These are phyloP conservation scores for Uromyces viciae-fabae DNA, from an alignment of 1,284 basidiomycete genomes.

Conservation along the genomic window DNA sequence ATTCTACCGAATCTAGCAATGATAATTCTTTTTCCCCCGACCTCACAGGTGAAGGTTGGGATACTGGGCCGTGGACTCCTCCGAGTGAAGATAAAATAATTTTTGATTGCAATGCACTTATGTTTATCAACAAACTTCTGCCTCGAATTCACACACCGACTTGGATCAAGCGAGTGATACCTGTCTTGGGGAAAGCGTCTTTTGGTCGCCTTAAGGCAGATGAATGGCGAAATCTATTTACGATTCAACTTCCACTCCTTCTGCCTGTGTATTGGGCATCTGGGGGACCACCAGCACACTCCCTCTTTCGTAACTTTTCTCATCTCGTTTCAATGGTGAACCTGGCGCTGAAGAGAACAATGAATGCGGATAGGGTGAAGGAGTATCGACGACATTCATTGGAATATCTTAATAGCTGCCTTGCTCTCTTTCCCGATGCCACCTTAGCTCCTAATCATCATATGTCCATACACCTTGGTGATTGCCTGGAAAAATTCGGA, in stretches of 20 bases:
- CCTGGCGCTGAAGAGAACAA: constrained; percentile 8
- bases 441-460: no score
- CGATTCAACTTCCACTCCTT: constrained; percentile 6
- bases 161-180: constrained; percentile 4
- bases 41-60: neutral
- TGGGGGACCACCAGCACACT: neutral
- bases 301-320: constrained; percentile 9
- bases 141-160: neutral
- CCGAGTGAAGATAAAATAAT: constrained; percentile 13
- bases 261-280: neutral
- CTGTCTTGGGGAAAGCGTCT: constrained; percentile 8
- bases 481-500: constrained; percentile 18
- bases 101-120: neutral
- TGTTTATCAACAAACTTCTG: constrained; percentile 3
- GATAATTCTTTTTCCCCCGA: neutral
- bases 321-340: constrained; percentile 11
- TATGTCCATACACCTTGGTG: constrained; percentile 11
- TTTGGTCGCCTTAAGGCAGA: constrained; percentile 28
- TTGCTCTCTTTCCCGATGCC: neutral
- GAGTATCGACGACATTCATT: constrained; percentile 7
- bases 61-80: neutral
- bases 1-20: neutral
- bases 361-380: neutral
- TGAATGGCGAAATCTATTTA: constrained; percentile 32
- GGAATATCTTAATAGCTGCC: neutral